These are phyloP conservation scores for Sorghum bicolor DNA, from an alignment of 176 grass and related monocot species.

Conservation along the genomic window DNA sequence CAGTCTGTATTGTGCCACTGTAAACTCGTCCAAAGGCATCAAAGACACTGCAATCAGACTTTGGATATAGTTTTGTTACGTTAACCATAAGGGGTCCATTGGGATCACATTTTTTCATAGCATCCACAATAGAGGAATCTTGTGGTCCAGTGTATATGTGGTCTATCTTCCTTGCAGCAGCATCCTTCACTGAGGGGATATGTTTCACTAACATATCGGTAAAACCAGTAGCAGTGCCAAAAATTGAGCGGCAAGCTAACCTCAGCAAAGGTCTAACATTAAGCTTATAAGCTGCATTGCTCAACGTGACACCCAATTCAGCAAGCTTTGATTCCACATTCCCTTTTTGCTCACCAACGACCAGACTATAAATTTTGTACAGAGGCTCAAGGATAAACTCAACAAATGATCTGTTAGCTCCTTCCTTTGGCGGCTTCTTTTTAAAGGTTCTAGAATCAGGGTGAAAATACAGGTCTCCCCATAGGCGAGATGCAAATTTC, in stretches of 20 bases:
- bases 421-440: constrained; percentile 93
- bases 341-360: constrained; percentile 82
- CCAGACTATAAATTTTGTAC: constrained; percentile 98
- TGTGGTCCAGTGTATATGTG: constrained; percentile 88
- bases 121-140: constrained; percentile 61
- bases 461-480: constrained; percentile 95
- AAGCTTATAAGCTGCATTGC: constrained; percentile 92
- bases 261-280: constrained; percentile 90
- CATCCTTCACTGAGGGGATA: constrained; percentile 85
- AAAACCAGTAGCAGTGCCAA: constrained; percentile 87
- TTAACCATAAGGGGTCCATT: constrained; percentile 86
- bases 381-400: constrained; percentile 93
- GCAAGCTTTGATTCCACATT: constrained; percentile 74
- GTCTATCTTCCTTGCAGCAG: constrained; percentile 79
- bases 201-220: constrained; percentile 95
- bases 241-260: constrained; percentile 95
- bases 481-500: constrained; percentile 88
- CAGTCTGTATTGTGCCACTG: constrained; percentile 94
- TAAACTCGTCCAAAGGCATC: constrained; percentile 97
- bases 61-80: constrained; percentile 90
- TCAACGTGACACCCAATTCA: constrained; percentile 86
- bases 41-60: constrained; percentile 93
- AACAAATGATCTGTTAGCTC: constrained; percentile 94
- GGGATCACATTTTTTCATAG: constrained; percentile 93
- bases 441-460: constrained; percentile 74